A percentile compares a stretch with the other conserved stretches of the same genome.
Evolutionary conservation across 805 yeast genomes (phyloP).

Genomic region (Candida methanosorbosa): DNA sequence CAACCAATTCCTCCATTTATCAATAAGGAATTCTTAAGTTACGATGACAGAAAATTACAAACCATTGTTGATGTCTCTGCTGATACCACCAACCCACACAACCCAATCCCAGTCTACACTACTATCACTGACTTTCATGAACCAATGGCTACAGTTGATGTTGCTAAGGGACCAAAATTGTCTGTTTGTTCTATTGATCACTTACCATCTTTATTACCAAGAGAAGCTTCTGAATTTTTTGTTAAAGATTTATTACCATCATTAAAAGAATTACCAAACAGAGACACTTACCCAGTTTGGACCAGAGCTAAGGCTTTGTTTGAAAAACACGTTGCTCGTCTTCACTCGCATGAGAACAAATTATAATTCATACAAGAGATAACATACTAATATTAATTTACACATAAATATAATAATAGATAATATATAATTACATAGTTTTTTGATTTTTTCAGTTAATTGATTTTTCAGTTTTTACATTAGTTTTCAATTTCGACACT

Average conservation of each 20-base stretch:
- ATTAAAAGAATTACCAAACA: slow-evolving; percentile 72
- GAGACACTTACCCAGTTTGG: slow-evolving; percentile 88
- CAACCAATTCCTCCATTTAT: slow-evolving; percentile 91
- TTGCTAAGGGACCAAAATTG: slow-evolving; percentile 73
- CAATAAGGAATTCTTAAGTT: slow-evolving; percentile 58
- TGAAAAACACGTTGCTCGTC: slow-evolving; percentile 76
- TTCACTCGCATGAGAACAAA: too few species aligned
- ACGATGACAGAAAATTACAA: slow-evolving; percentile 63
- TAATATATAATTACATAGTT: not conserved
- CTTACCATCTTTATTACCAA: slow-evolving; percentile 88
- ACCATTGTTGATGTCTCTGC: slow-evolving; percentile 97
- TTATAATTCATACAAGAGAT: slow-evolving; percentile 13
- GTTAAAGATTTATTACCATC: slow-evolving; percentile 85
- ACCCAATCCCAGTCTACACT: slow-evolving; percentile 91
- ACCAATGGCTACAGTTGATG: slow-evolving; percentile 82
- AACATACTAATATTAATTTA: not conserved
- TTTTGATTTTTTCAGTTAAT: not conserved
- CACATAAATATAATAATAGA: not conserved
- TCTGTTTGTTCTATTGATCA: slow-evolving; percentile 95
- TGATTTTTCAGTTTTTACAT: not conserved
- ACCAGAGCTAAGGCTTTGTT: slow-evolving; percentile 75
- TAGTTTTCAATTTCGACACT: slow-evolving; percentile 35
- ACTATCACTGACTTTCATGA: slow-evolving; percentile 84
- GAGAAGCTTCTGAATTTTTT: slow-evolving; percentile 94
- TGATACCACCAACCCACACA: slow-evolving; percentile 97